Conservation (phyloP, 768 basidiomycete species). For the Xerocomus spinulosus region DNA sequence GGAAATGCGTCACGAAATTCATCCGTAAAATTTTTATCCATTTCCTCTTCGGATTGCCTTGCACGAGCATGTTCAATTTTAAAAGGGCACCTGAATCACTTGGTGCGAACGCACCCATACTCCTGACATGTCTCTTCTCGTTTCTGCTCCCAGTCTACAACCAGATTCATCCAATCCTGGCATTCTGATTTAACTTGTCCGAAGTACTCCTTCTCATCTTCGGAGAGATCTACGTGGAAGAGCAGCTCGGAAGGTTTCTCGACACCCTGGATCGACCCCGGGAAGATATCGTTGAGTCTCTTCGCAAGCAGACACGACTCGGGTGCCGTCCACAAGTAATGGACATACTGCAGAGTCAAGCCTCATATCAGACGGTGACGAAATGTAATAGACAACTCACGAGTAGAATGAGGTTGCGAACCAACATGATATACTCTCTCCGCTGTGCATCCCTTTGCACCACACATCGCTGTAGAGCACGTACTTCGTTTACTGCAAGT, state of each 20-base stretch:
- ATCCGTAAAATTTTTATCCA: conserved; percentile 5
- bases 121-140: conserved; percentile 8
- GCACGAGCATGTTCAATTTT: not conserved
- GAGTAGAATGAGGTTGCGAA: conserved; percentile 17
- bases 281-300: conserved; percentile 27
- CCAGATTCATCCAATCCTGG: conserved; percentile 14
- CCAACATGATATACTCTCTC: conserved; percentile 21
- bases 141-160: conserved; percentile 19
- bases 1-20: conserved; percentile 27
- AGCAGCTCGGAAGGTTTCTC: conserved; percentile 15
- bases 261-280: conserved; percentile 17
- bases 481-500: conserved; percentile 18
- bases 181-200: conserved; percentile 15
- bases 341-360: conserved; percentile 18
- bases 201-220: conserved; percentile 20
- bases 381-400: conserved; percentile 9
- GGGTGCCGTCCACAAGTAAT: conserved; percentile 27
- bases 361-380: not conserved
- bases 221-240: conserved; percentile 23
- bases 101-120: conserved; percentile 6
- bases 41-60: conserved; percentile 15
- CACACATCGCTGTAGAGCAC: conserved; percentile 8
- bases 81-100: not conserved
- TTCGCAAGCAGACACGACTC: conserved; percentile 22
- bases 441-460: conserved; percentile 13